Conservation (phyloP, 225 moss, liverwort and hornwort species). For the Pleurozium schreberi region DNA sequence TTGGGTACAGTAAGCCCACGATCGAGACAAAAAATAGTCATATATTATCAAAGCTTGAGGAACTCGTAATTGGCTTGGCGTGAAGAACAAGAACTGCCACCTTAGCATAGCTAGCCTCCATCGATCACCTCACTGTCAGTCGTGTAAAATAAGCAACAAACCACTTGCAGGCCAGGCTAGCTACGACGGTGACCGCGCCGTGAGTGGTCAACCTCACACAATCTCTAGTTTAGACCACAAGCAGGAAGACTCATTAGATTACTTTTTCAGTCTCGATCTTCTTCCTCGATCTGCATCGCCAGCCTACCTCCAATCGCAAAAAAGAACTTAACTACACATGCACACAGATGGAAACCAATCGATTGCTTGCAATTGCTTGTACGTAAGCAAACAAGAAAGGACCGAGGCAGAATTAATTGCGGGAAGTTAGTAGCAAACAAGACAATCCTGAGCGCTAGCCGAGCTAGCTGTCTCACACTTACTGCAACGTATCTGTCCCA, state of each 20-base stretch:
- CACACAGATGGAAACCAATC: not conserved
- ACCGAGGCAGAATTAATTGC: not conserved
- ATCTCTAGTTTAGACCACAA: not conserved
- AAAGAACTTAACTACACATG: not conserved
- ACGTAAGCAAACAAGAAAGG: too few species aligned
- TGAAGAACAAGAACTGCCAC: not conserved
- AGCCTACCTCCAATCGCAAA: not conserved
- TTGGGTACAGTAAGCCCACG: not conserved
- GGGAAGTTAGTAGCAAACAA: not conserved
- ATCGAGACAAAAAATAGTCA: not conserved
- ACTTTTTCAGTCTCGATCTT: not conserved
- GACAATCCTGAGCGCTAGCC: not conserved
- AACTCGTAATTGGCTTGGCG: not conserved
- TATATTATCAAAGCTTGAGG: not conserved
- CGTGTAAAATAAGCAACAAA: not conserved
- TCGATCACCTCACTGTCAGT: not conserved
- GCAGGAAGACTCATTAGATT: not conserved
- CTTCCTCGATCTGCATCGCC: not conserved
- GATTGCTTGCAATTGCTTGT: not conserved
- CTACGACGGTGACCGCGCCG: not conserved
- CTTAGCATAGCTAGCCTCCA: not conserved
- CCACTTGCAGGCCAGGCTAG: not conserved
- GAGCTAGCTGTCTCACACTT: not conserved
- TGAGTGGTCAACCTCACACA: not conserved
- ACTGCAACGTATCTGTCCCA: not conserved